Evolutionary conservation across 352 stramenopile species (phyloP), one percentile per base, ranked within the genome.

Genomic region (Phytophthora chlamydospora): DNA sequence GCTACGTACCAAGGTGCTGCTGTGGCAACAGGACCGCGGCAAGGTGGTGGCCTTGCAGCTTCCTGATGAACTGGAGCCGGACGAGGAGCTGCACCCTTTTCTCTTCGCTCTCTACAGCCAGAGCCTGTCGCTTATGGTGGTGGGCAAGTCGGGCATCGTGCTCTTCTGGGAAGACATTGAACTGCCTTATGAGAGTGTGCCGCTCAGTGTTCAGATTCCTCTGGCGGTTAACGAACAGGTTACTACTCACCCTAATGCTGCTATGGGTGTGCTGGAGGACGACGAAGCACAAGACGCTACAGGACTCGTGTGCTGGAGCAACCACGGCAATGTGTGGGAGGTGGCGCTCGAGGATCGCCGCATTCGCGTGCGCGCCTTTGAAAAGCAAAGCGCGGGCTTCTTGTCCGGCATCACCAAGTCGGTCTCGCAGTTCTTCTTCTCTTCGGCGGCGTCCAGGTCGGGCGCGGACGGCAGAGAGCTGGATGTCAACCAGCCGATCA

Each of bases 111-210:
- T 90, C 0, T 80, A 90, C 51, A 78, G 78, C n/a, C 67, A 80
- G 53, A 86, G 68, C 34, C 55, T 91, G 43, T 90, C 80, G 53
- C 73, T 93, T n/a, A 73, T 93, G 65, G 67, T 88, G 19, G 72
- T 93, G 40, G 71, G 71, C 27, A 73, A 66, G 35, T 88, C 75
- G 50, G 84, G 84, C 13, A 61, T 84, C 54, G 82, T 93, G 60
- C 70, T 91, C 19, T 91, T 93, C 58, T 93, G 82, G 82, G 84
- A 91, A 51, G 84, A 93, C 58, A 83, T 93, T 58, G 80, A 89
- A 16, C 60, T 90, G 27, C 80, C 84, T 3, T 91, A 91, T 47
- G 80, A 91, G 58, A 91, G 77, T 57, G 73, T 90, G 3, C 84
- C 84, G 14, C 65, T 93, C 13, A 90, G 80, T 51, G 78, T 93